Evolutionary conservation across 768 basidiomycete genomes (phyloP), one percentile per base, ranked within the genome.

Genomic region (Myochromella boudieri): DNA sequence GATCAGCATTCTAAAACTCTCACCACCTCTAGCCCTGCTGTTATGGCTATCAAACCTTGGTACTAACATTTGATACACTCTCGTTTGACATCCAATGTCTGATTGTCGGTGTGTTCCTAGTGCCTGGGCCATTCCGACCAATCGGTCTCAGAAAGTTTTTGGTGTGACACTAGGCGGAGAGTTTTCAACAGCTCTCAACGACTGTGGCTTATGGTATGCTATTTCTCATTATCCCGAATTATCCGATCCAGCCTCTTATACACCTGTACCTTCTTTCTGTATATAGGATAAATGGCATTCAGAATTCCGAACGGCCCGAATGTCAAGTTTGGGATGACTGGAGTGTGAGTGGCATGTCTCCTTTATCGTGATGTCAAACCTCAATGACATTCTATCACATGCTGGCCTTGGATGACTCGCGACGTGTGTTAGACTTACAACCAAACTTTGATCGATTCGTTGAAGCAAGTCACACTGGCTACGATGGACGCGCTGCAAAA

Each of bases 401-500:
- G n/a, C n/a, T n/a, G n/a, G n/a, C n/a, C n/a, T n/a, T n/a, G n/a
- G n/a, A n/a, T n/a, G 44, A 29, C 15, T n/a, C 26, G 27, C 15
- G 12, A 36, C 12, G 15, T 14, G 18, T 34, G 20, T 5, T 53
- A 81, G 68, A 73, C 64, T 15, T 95, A 85, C 72, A 65, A 77
- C 44, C 60, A 72, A 21, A 69, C 74, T 17, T 78, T 76, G 55
- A 85, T 90, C 63, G 63, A 68, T 10, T 70, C 72, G 26, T 70
- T 91, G 46, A 72, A 76, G 68, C 68, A 84, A 49, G 84, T 92
- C 42, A 81, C 87, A 4, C 60, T 88, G 57, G 80, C 85, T 18
- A 83, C 85, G 48, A 95, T 95, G 91, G 91, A 93, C 56, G 85
- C 91, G 20, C 72, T 95, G 17, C 85, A 92, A 72, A 87, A 95